phyloP scores from a whole-genome alignment of 2,329 filamentous ascomycete species.

The Fusarium floridanum region DNA sequence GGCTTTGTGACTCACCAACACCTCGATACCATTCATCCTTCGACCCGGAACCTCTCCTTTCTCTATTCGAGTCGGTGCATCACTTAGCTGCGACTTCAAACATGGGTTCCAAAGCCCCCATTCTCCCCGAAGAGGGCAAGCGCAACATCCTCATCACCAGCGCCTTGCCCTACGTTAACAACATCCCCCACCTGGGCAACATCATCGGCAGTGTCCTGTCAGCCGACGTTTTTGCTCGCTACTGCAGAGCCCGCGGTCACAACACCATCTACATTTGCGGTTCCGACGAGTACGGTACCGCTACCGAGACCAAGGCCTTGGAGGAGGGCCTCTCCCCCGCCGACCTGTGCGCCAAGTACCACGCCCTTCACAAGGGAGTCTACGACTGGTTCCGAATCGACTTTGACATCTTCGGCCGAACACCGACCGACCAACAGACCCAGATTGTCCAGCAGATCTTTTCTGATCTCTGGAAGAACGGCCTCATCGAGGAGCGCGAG shows the following conservation, averaged over 20 bases:
- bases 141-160: slow-evolving; percentile 92
- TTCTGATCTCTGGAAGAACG: slow-evolving; percentile 86
- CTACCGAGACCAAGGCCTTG: slow-evolving; percentile 94
- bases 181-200: slow-evolving; percentile 88
- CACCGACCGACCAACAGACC: slow-evolving; percentile 89
- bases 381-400: slow-evolving; percentile 97
- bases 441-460: slow-evolving; percentile 95
- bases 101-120: slow-evolving; percentile 53
- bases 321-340: slow-evolving; percentile 87
- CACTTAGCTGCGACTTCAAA: slow-evolving; percentile 18
- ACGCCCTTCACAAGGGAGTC: slow-evolving; percentile 87
- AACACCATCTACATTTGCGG: slow-evolving; percentile 90
- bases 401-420: slow-evolving; percentile 96
- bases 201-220: slow-evolving; percentile 89
- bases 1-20: slow-evolving; percentile 43
- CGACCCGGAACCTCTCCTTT: neutral
- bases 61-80: neutral
- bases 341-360: slow-evolving; percentile 92
- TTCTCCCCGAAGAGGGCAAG: slow-evolving; percentile 78
- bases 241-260: slow-evolving; percentile 82
- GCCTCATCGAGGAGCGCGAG: slow-evolving; percentile 86
- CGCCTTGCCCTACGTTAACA: slow-evolving; percentile 85
- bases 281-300: slow-evolving; percentile 93
- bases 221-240: slow-evolving; percentile 88
- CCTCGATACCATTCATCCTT: slow-evolving; percentile 9